phyloP scores from a whole-genome alignment of 2,329 filamentous ascomycete species.

The Aureobasidium sp. region DNA sequence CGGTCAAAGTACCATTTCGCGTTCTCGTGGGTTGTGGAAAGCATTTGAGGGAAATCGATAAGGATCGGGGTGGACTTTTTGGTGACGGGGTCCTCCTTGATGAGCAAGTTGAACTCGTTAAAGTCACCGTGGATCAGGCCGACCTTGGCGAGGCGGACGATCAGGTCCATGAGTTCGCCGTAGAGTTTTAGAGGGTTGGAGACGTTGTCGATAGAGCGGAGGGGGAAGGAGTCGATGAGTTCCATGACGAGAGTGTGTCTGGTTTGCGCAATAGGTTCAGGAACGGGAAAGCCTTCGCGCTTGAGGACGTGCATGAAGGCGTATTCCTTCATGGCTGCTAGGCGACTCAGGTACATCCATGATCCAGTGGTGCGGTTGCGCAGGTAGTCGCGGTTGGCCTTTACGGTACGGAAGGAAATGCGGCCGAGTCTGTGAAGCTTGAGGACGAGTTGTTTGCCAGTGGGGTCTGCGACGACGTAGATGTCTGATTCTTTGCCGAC shows the following conservation, averaged over 20 bases:
- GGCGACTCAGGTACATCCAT: constrained; percentile 96
- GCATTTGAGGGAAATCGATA: constrained; percentile 98
- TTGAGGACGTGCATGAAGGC: constrained; percentile 85
- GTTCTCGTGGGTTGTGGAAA: constrained; percentile 88
- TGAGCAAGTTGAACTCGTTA: constrained; percentile 97
- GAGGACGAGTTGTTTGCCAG: constrained; percentile 70
- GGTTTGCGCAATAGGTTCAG: constrained; percentile 79
- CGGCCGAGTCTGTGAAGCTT: constrained; percentile 95
- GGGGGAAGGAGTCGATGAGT: constrained; percentile 82
- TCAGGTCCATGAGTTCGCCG: constrained; percentile 79
- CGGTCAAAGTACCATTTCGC: constrained; percentile 97
- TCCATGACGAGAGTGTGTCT: constrained; percentile 96
- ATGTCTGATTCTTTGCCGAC: constrained; percentile 98
- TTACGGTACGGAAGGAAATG: constrained; percentile 94
- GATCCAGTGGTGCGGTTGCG: constrained; percentile 71
- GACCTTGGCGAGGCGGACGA: constrained; percentile 73
- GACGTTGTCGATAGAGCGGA: constrained; percentile 79
- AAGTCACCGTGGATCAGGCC: constrained; percentile 97
- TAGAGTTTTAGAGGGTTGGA: constrained; percentile 82
- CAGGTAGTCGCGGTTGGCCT: constrained; percentile 92
- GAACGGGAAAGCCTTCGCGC: constrained; percentile 82
- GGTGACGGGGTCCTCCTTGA: constrained; percentile 59
- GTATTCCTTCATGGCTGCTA: constrained; percentile 90
- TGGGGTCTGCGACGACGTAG: constrained; percentile 78
- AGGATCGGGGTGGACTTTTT: constrained; percentile 59